Percentiles rank a stretch among this genome's conserved stretches.
phyloP scores from a whole-genome alignment of 352 stramenopile genomes.

The Bremia lactucae region DNA sequence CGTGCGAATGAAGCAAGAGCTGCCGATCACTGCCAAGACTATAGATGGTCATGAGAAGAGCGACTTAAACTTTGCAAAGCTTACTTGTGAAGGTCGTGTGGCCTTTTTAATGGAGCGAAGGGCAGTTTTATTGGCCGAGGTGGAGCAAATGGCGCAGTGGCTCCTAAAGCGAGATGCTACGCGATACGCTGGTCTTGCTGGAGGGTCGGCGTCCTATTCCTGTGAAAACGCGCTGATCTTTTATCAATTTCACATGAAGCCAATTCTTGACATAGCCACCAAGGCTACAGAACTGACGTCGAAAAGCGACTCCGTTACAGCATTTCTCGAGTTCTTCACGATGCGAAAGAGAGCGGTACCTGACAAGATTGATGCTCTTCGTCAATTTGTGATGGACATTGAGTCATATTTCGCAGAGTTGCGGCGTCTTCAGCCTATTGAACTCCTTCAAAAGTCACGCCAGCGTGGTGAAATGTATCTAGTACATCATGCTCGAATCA shows the following conservation, averaged over 20 bases:
- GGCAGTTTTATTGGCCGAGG: slow-evolving; percentile 82
- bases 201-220: slow-evolving; percentile 84
- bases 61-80: too few species aligned
- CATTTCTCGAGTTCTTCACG: slow-evolving; percentile 31
- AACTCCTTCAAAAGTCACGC: slow-evolving; percentile 87
- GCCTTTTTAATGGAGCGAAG: slow-evolving; percentile 59
- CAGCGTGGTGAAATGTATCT: slow-evolving; percentile 93
- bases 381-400: slow-evolving; percentile 56
- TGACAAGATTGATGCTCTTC: slow-evolving; percentile 14
- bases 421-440: slow-evolving; percentile 87
- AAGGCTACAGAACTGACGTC: slow-evolving; percentile 6
- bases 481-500: slow-evolving; percentile 89
- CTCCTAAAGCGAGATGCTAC: slow-evolving; percentile 44
- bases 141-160: slow-evolving; percentile 87
- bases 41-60: too few species aligned
- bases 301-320: slow-evolving; percentile 11
- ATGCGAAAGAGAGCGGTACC: slow-evolving; percentile 21
- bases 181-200: slow-evolving; percentile 36
- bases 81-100: slow-evolving; percentile 89
- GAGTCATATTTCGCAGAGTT: slow-evolving; percentile 90
- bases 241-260: slow-evolving; percentile 85
- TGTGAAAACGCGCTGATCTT: slow-evolving; percentile 95
- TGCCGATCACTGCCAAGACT: too few species aligned
- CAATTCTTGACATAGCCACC: slow-evolving; percentile 44
- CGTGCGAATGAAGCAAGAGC: slow-evolving; percentile 75